Conservation (phyloP, 1,139 yeast genomes). For the Geotrichum macrosporum region DNA sequence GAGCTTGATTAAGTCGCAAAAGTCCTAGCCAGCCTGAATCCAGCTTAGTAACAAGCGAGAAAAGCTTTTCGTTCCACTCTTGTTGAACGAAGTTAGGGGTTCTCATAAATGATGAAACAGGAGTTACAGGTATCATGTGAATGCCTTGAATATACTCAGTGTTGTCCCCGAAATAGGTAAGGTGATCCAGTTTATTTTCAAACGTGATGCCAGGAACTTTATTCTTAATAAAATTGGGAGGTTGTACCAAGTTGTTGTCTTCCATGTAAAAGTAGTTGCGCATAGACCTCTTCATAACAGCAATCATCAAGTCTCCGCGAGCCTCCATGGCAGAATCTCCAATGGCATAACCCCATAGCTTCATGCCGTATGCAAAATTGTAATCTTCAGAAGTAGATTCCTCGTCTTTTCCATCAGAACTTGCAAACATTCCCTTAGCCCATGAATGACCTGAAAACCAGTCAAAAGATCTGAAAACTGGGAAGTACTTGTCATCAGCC, state of each 20-base stretch:
- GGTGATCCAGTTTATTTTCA: conserved; percentile 87
- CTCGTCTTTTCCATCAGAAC: conserved; percentile 75
- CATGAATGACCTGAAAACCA: conserved; percentile 83
- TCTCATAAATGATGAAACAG: conserved; percentile 74
- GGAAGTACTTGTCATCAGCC: conserved; percentile 57
- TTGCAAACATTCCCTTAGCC: conserved; percentile 70
- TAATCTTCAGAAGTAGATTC: conserved; percentile 80
- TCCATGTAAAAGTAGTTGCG: conserved; percentile 56
- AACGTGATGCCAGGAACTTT: conserved; percentile 70
- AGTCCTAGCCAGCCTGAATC: conserved; percentile 88
- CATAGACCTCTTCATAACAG: conserved; percentile 59
- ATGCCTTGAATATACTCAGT: conserved; percentile 88
- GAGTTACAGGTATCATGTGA: conserved; percentile 89
- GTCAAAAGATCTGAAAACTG: conserved; percentile 72
- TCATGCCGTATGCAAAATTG: conserved; percentile 77
- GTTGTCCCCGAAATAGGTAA: conserved; percentile 79
- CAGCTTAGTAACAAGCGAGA: conserved; percentile 49
- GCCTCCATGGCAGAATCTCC: conserved; percentile 72
- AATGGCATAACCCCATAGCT: conserved; percentile 69
- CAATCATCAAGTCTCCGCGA: conserved; percentile 72
- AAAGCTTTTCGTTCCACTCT: conserved; percentile 68
- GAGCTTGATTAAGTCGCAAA: conserved; percentile 70
- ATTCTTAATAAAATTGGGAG: conserved; percentile 53
- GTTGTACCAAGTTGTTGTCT: conserved; percentile 57
- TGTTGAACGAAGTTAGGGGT: conserved; percentile 62